Percentiles rank a stretch among this genome's conserved stretches.
These are phyloP conservation scores for Cryptosporidium ryanae DNA, from an alignment of 169 alveolate genomes.

Conservation along the genomic window DNA sequence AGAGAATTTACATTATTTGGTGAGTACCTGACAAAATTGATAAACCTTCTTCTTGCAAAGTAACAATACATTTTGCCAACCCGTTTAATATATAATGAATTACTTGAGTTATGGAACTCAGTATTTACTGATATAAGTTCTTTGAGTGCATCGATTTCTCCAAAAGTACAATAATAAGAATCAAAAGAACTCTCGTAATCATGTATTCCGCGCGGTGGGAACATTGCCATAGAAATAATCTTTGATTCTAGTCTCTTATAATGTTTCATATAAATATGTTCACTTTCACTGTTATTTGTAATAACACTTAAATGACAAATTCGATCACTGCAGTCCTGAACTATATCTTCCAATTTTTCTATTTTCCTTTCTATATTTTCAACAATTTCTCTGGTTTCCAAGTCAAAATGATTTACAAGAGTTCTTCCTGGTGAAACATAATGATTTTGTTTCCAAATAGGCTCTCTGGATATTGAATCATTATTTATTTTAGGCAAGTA, in stretches of 20 bases:
- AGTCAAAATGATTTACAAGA: conserved; percentile 1
- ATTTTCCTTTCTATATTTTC: conserved; percentile 45
- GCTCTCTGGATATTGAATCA: neutral
- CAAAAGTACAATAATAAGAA: conserved; percentile 29
- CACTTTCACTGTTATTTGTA: neutral
- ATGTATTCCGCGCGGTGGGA: conserved; percentile 50
- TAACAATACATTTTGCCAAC: conserved; percentile 57
- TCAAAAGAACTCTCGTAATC: conserved; percentile 50
- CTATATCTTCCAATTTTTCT: conserved; percentile 20
- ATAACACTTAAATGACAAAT: neutral
- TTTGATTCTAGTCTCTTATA: conserved; percentile 17
- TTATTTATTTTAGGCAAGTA: neutral
- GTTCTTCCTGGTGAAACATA: neutral
- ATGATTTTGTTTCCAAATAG: neutral
- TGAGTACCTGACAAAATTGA: conserved; percentile 7
- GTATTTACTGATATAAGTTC: conserved; percentile 26
- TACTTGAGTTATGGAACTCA: neutral
- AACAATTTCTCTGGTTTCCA: conserved; percentile 36
- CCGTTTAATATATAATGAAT: neutral
- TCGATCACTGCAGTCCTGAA: neutral
- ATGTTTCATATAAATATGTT: neutral
- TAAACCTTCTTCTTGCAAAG: conserved; percentile 49
- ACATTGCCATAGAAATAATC: conserved; percentile 28
- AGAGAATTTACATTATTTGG: neutral
- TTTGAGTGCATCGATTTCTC: conserved; percentile 11